Evolutionary conservation across 345 rosid genomes (phyloP).

Genomic region (Brassica rapa): DNA sequence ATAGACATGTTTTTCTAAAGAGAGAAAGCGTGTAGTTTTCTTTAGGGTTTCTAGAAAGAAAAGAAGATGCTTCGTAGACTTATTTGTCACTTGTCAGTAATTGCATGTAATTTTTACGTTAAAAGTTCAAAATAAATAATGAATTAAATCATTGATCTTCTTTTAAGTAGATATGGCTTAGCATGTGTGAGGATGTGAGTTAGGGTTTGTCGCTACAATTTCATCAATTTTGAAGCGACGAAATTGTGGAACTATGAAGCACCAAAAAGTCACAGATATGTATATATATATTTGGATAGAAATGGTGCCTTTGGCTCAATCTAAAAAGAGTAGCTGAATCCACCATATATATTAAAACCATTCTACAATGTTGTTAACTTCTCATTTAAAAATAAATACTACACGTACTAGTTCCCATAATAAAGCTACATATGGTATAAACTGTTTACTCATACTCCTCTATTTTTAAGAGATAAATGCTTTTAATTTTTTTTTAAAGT

Average conservation of each 20-base stretch:
- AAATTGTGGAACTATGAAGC: background rate
- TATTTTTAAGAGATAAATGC: too few relatives aligned
- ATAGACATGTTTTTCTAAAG: slow-evolving; percentile 34
- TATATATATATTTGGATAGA: background rate
- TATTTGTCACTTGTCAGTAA: slow-evolving; percentile 22
- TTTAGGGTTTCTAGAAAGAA: slow-evolving; percentile 41
- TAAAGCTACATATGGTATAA: too few relatives aligned
- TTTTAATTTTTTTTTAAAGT: too few relatives aligned
- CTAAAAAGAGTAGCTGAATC: background rate
- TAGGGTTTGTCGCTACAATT: background rate
- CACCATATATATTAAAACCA: background rate
- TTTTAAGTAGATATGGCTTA: background rate
- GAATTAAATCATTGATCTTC: background rate
- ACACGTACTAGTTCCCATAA: too few relatives aligned
- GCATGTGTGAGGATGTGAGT: background rate
- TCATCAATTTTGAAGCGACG: background rate
- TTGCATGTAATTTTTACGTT: slow-evolving; percentile 17
- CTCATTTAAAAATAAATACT: too few relatives aligned
- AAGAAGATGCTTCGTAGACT: slow-evolving; percentile 39
- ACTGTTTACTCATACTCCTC: too few relatives aligned
- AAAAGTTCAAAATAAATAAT: background rate
- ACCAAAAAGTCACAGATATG: background rate
- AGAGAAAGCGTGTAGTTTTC: slow-evolving; percentile 3
- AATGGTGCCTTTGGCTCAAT: background rate
- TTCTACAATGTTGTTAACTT: background rate